These are phyloP conservation scores for Rhododendron ferrugineum DNA, from an alignment of 148 eudicot species.

Conservation along the genomic window DNA sequence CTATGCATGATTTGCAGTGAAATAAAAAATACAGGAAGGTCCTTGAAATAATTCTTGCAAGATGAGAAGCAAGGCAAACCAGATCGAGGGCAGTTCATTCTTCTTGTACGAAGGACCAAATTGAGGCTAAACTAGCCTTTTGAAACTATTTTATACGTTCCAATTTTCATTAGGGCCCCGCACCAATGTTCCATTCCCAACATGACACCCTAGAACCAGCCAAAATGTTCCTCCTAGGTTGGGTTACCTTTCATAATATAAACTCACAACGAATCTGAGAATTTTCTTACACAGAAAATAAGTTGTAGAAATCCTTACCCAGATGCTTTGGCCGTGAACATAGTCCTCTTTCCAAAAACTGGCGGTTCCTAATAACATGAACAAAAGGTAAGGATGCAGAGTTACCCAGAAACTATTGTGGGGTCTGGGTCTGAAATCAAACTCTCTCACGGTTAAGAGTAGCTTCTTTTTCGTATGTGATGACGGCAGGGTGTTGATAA, in stretches of 20 bases:
- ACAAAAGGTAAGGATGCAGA: not conserved
- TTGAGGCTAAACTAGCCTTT: not conserved
- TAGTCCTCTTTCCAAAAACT: constrained; percentile 72
- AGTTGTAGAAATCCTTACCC: constrained; percentile 49
- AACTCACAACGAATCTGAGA: not conserved
- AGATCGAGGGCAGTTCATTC: not conserved
- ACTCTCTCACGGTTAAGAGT: not conserved
- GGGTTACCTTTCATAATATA: not conserved
- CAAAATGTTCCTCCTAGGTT: not conserved
- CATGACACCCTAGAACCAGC: not conserved
- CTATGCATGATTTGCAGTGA: not conserved
- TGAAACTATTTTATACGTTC: not conserved
- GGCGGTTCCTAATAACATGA: constrained; percentile 74
- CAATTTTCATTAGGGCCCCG: not conserved
- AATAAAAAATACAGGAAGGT: not conserved
- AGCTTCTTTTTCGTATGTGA: not conserved
- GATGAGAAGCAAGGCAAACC: not conserved
- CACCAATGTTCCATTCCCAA: constrained; percentile 4
- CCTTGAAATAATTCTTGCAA: not conserved
- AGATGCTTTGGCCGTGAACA: constrained; percentile 42
- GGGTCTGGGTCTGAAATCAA: not conserved
- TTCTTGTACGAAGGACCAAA: not conserved
- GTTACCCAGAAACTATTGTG: not conserved
- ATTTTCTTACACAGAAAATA: not conserved
- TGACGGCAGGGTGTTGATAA: not conserved